Conservation (phyloP, 257 asterid species). For the Hygrophila difformis region DNA sequence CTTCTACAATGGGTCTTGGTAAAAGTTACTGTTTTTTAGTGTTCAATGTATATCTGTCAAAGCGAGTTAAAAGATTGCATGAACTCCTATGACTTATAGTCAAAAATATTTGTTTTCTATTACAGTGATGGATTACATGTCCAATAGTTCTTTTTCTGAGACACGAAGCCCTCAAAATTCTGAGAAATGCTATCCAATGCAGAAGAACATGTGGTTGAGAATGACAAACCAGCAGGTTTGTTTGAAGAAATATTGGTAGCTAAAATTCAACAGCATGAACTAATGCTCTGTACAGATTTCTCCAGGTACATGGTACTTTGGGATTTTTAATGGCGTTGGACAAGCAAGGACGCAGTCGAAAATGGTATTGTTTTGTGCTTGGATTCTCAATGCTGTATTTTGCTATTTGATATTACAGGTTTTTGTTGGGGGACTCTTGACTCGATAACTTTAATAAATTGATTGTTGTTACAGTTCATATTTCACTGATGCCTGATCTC, state of each 20-base stretch:
- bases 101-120: conserved; percentile 11
- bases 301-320: conserved; percentile 89
- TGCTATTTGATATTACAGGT: background rate
- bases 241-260: conserved; percentile 1
- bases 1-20: conserved; percentile 69
- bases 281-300: conserved; percentile 49
- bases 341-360: conserved; percentile 81
- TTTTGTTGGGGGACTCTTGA: background rate
- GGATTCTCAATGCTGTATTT: conserved; percentile 7
- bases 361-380: conserved; percentile 48
- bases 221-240: conserved; percentile 81
- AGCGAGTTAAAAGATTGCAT: background rate
- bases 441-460: background rate
- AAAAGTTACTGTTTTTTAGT: conserved; percentile 9
- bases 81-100: background rate
- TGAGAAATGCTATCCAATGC: conserved; percentile 91
- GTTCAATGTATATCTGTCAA: background rate
- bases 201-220: conserved; percentile 51
- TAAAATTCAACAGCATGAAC: conserved; percentile 5
- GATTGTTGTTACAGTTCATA: background rate
- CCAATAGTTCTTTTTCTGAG: conserved; percentile 57
- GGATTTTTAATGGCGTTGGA: conserved; percentile 88
- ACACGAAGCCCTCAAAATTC: conserved; percentile 45
- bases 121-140: conserved; percentile 50
- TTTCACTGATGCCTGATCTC: background rate